Base-by-base conservation (phyloP, 176 grass and related monocot species). In the Themeda triandra region DNA sequence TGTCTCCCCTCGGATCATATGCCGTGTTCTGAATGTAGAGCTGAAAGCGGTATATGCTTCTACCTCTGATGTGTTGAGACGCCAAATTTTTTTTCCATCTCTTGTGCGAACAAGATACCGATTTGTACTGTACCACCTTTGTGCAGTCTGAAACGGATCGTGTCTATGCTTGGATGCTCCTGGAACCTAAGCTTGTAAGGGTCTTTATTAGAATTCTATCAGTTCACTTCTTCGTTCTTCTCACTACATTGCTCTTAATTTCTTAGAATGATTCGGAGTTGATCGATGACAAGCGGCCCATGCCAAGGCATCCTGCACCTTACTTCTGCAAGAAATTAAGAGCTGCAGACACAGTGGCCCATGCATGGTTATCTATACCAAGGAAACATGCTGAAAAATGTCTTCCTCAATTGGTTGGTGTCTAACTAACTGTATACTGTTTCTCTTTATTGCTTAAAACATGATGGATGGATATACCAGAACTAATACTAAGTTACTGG, bases 351-450 rank as follows among this genome's bases (percentile, higher is more conserved):
- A 75, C 45, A 75, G 19, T 53, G 46, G 72, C 17, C 3, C 72
- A 54, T 54, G 45, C 72, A 33, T 75, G 72, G 72, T 23, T 75
- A 33, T 75, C 72, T 23, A 53, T 75, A 75, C 46, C 45, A 75
- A 75, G 72, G 29, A 75, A 53, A 29, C 46, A 75, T 54, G 72
- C 46, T 21, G 45, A 33, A 29, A 75, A 75, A 19, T 75, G 72
- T 75, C 46, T 75, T 75, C 72, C 72, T 54, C 8, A 10, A 33
- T 23, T 75, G 72, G 72, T 75, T 30, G 3, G 71, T 48, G 25
- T 73, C n/a, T 46, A 73, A 29, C 0, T 73, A 32, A 44, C 17
- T 45, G 40, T 72, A 73, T 0, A 30, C 10, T 48, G 18, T 73
- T 42, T 48, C 42, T 18, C 48, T 53, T 32, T 32, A 21, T 31